phyloP scores from a whole-genome alignment of 345 rosid species.

The Eucalyptus pumila region DNA sequence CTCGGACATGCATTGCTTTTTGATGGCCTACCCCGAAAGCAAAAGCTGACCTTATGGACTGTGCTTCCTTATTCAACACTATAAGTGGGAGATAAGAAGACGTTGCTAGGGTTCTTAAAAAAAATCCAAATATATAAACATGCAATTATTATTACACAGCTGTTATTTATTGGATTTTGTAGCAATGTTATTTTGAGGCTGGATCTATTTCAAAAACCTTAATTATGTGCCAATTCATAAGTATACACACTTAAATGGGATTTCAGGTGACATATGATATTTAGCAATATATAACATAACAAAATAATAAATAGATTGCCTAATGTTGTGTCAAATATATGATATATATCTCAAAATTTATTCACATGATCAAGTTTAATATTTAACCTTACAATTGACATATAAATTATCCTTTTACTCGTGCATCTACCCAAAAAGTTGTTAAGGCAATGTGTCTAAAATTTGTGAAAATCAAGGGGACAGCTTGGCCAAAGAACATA shows the following conservation, averaged over 20 bases:
- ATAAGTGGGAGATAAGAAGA: not conserved
- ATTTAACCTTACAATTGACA: not conserved
- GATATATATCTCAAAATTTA: not conserved
- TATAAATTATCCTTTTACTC: not conserved
- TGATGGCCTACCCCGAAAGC: not conserved
- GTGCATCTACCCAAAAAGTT: not conserved
- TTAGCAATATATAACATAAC: not conserved
- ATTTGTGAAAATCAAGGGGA: not conserved
- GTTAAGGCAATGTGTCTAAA: not conserved
- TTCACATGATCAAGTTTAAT: not conserved
- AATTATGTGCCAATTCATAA: not conserved
- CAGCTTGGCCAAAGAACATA: not conserved
- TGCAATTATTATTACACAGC: not conserved
- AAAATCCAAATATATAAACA: not conserved
- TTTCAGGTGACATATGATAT: not conserved
- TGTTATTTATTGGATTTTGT: not conserved
- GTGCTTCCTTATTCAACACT: not conserved
- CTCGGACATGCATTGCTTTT: not conserved
- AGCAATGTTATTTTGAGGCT: not conserved
- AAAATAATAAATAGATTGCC: not conserved
- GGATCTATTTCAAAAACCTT: not conserved
- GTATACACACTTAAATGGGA: not conserved
- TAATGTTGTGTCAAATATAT: not conserved
- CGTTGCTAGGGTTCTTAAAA: not conserved
- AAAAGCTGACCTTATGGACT: not conserved